Percentiles rank a stretch among this genome's conserved stretches.
Evolutionary conservation across 1,139 yeast species (phyloP).

Genomic region (Blastobotrys aristatus): DNA sequence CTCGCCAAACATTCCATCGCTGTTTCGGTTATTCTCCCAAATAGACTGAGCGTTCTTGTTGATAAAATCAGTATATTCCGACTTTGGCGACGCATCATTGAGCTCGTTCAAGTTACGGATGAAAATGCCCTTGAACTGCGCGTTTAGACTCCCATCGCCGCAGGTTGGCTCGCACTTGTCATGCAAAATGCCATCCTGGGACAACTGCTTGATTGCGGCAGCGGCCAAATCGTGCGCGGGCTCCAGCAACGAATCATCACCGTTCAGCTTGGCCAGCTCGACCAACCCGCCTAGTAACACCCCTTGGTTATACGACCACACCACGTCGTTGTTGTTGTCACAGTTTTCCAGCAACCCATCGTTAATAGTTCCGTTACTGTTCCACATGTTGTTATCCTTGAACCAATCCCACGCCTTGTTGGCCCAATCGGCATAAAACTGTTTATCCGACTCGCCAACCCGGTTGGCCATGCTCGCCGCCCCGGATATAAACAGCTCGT

Average conservation of each 20-base stretch:
- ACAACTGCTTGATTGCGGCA: constrained; percentile 14
- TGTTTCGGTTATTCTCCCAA: constrained; percentile 7
- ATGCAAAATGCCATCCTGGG: constrained; percentile 16
- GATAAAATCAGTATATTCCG: constrained; percentile 9
- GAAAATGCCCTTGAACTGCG: constrained; percentile 22
- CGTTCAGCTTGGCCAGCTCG: constrained; percentile 15
- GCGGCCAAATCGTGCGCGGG: constrained; percentile 16
- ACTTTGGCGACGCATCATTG: constrained; percentile 10
- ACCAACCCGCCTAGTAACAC: constrained; percentile 21
- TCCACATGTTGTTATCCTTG: constrained; percentile 14
- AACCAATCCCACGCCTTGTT: constrained; percentile 19
- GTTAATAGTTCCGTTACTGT: constrained; percentile 15
- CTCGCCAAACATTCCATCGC: constrained; percentile 11
- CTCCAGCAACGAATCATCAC: constrained; percentile 9
- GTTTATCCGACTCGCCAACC: constrained; percentile 8
- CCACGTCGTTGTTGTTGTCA: constrained; percentile 17
- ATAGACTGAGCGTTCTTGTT: constrained; percentile 12
- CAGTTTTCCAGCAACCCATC: constrained; percentile 19
- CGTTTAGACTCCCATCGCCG: constrained; percentile 16
- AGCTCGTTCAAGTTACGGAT: constrained; percentile 19
- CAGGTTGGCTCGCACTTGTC: constrained; percentile 21
- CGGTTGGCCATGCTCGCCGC: constrained; percentile 19
- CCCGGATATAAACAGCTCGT: constrained; percentile 17
- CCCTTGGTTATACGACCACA: constrained; percentile 23
- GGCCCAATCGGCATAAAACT: constrained; percentile 18